Evolutionary conservation across 371 early-diverging fungal genomes (phyloP).

Genomic region (Mortierella sp.): DNA sequence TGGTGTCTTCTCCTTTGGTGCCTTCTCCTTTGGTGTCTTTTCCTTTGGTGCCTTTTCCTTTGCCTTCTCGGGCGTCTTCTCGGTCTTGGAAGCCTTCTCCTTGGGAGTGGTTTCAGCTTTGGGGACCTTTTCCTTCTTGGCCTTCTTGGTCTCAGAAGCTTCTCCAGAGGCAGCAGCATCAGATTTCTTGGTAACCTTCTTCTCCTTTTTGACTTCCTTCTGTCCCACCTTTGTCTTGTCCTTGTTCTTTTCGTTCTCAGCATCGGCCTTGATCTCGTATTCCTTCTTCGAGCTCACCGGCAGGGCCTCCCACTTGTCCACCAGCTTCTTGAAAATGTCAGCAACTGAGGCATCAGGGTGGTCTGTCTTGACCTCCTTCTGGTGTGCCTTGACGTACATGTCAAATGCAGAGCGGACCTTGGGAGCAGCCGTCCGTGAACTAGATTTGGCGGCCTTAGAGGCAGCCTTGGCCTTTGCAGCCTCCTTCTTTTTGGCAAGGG

Average conservation of each 20-base stretch:
- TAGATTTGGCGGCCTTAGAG: too few species aligned
- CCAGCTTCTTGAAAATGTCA: constrained; percentile 24
- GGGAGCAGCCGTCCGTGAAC: too few species aligned
- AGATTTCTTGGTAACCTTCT: constrained; percentile 13
- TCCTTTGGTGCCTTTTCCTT: background rate
- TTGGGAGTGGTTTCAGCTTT: constrained; percentile 16
- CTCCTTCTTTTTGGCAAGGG: constrained; percentile 16
- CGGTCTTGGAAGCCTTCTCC: constrained; percentile 29
- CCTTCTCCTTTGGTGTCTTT: constrained; percentile 16
- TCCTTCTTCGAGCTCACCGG: constrained; percentile 11
- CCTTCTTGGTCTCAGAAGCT: constrained; percentile 32
- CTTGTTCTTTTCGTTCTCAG: constrained; percentile 36
- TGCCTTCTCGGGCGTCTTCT: constrained; percentile 25
- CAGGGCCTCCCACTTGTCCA: constrained; percentile 42
- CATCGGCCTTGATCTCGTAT: constrained; percentile 32
- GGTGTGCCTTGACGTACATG: constrained; percentile 38
- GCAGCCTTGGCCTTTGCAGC: constrained; percentile 3
- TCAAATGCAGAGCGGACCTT: constrained; percentile 41
- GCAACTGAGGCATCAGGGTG: constrained; percentile 34
- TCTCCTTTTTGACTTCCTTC: constrained; percentile 20
- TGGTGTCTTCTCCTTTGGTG: constrained; percentile 6
- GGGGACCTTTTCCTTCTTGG: constrained; percentile 13
- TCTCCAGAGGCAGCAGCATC: too few species aligned
- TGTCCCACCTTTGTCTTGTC: constrained; percentile 31
- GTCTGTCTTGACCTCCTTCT: constrained; percentile 33